These are phyloP conservation scores for Candida odintsovae DNA, from an alignment of 805 yeast species.

Conservation along the genomic window DNA sequence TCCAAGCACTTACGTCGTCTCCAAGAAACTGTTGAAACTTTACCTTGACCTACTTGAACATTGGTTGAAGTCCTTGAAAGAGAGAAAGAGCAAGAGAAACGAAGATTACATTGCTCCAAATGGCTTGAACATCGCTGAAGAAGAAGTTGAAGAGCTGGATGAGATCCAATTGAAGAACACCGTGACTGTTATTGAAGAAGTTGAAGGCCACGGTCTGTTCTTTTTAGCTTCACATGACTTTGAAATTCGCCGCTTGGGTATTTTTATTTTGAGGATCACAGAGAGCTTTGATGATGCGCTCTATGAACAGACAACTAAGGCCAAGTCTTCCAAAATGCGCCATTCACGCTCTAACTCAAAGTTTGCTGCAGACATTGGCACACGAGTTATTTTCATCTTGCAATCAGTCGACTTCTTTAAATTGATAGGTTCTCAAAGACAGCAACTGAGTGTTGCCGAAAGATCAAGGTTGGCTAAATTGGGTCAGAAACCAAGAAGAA, in stretches of 20 bases:
- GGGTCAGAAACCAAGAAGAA: constrained; percentile 49
- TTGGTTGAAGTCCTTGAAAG: constrained; percentile 69
- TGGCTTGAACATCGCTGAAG: constrained; percentile 10
- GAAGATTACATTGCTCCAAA: constrained; percentile 12
- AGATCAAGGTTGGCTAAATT: constrained; percentile 63
- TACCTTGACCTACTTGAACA: constrained; percentile 76
- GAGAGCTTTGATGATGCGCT: constrained; percentile 87
- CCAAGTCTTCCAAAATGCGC: constrained; percentile 13
- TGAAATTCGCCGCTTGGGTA: constrained; percentile 65
- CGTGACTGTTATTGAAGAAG: constrained; percentile 84
- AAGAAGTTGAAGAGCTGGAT: constrained; percentile 36
- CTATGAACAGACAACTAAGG: constrained; percentile 38
- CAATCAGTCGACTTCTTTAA: constrained; percentile 66
- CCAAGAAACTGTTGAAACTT: constrained; percentile 56
- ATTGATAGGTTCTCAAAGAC: constrained; percentile 46
- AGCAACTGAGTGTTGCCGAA: constrained; percentile 65
- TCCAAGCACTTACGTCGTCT: constrained; percentile 52
- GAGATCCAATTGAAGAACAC: constrained; percentile 73
- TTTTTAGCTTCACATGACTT: constrained; percentile 87
- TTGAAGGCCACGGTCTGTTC: constrained; percentile 92
- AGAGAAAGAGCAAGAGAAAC: constrained; percentile 18
- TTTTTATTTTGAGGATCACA: constrained; percentile 67
- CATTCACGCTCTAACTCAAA: constrained; percentile 56
- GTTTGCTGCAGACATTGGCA: constrained; percentile 74
- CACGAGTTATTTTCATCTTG: constrained; percentile 69